Conservation (phyloP, 768 basidiomycete genomes). For the Gymnopilus dilepis region DNA sequence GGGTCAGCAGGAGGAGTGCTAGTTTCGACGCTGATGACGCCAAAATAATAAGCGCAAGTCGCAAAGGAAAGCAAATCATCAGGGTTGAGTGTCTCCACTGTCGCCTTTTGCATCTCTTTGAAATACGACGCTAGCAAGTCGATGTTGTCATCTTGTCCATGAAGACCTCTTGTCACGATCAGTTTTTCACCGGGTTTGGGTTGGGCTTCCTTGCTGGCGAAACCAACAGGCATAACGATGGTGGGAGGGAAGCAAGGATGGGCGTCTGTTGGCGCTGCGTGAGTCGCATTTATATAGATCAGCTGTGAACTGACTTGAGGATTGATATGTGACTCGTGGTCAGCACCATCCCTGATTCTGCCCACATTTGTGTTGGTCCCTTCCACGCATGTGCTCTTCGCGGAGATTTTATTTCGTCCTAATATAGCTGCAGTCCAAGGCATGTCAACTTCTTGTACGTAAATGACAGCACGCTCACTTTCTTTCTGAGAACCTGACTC, state of each 20-base stretch:
- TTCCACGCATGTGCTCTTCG: slow-evolving; percentile 11
- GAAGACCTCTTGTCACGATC: slow-evolving; percentile 33
- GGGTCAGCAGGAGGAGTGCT: not conserved
- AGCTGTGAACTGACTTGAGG: slow-evolving; percentile 21
- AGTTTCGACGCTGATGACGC: slow-evolving; percentile 38
- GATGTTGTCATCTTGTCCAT: slow-evolving; percentile 43
- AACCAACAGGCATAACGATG: slow-evolving; percentile 12
- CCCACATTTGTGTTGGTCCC: not conserved
- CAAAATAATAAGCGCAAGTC: slow-evolving; percentile 42
- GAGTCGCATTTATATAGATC: slow-evolving; percentile 21
- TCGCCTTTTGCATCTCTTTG: slow-evolving; percentile 45
- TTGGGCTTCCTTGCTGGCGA: not conserved
- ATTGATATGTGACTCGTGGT: slow-evolving; percentile 25
- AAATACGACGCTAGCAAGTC: slow-evolving; percentile 41
- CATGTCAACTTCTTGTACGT: slow-evolving; percentile 3
- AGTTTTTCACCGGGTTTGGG: slow-evolving; percentile 7
- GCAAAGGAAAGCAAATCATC: slow-evolving; percentile 49
- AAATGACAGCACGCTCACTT: not conserved
- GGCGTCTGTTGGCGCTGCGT: slow-evolving; percentile 27
- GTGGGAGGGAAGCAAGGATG: slow-evolving; percentile 18
- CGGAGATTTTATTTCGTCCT: slow-evolving; percentile 6
- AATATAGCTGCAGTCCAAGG: not conserved
- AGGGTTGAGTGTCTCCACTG: slow-evolving; percentile 43
- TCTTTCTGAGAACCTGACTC: not conserved
- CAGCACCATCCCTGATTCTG: slow-evolving; percentile 5